Base-by-base conservation (phyloP, 164 flowering plant species). In the Vitis cinerea region DNA sequence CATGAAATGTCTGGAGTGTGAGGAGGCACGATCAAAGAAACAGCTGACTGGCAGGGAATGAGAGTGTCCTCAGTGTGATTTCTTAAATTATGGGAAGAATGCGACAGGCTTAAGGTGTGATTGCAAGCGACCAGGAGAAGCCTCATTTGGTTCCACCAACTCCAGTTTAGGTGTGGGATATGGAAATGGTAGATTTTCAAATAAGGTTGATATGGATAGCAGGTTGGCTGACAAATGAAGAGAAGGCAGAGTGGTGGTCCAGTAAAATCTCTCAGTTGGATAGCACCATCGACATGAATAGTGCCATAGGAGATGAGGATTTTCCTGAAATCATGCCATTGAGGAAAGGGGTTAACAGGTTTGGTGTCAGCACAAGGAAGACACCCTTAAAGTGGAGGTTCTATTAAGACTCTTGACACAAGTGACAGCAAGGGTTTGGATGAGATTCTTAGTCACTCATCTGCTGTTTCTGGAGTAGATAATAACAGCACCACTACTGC, bases 21-120 rank as follows among this genome's bases (percentile, higher is more conserved):
- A 88, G 71, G 97, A 88, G 75, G 78, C 83, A 58, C 80, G 98
- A 47, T 97, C 98, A 52, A 86, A 81, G 81, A 82, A 85, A 71
- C 91, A 83, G 80, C 85, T 90, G 71, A 90, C 87, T 70, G 97
- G 96, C 44, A 87, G 91, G 64, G 99, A 93, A 80, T 95, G 99
- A 98, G 97, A 95, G 73, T 95, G 99, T 77, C 99, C 99, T 75
- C 97, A 91, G 69, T 95, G 99, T 76, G 88, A 84, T 78, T 95
- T 93, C 78, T 88, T 67, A 57, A 95, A 95, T 67, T 86, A 89
- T 74, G 92, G 91, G 66, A 85, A 86, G 80, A 95, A 95, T 65
- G 12, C 50, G 4, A 86, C 79, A 19, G 93, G 99, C 87, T 75
- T 95, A 71, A 89, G 92, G 82, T 95, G 99, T 73, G 97, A 93